Base-by-base conservation (phyloP, 1,284 basidiomycete species). In the Boletus sp. region DNA sequence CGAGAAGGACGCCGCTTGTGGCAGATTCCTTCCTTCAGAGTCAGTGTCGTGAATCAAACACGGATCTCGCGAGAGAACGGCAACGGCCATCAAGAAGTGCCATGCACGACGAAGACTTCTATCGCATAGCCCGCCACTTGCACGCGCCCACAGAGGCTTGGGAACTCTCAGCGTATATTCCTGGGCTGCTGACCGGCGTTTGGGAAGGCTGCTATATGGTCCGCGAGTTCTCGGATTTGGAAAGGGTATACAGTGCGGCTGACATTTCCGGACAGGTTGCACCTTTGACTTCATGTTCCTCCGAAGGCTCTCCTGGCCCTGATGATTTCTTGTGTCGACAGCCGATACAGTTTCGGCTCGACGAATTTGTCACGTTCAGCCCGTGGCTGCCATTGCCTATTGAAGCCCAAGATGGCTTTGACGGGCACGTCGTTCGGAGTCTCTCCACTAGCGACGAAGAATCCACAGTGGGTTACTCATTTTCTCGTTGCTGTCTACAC, bases 181-280 rank as follows among this genome's bases (percentile, higher is more conserved):
- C 70, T 45, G 70, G 75, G 22, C 57, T 69, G 30, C 65, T 82
- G 46, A 67, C 73, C 34, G 80, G 79, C 4, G 57, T 75, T 49
- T 82, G 81, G 80, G 74, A 81, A 61, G 80, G 80, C 2, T 69
- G 66, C 41, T 76, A 72, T 58, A 76, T 77, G 75, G 80, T 80
- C 54, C 51, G 62, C 56, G 41, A 51, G 41, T 54, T 53, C 34
- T 57, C 20, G 42, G 42, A 55, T 62, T 54, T 37, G 46, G 44
- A 42, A 43, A 41, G 44, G 34, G 38, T 40, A 26, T 44, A 38
- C 41, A 39, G 41, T 37, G 46, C 43, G 38, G 47, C 56, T 69
- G 50, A 66, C 48, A 8, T 45, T 25, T 2, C 19, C 8, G 19
- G 22, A 45, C 53, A 69, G 65, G 64, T 67, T 17, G 65, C 65